These are phyloP conservation scores for Trypanosomatidae sp. DNA, from an alignment of 208 protist species.

Conservation along the genomic window DNA sequence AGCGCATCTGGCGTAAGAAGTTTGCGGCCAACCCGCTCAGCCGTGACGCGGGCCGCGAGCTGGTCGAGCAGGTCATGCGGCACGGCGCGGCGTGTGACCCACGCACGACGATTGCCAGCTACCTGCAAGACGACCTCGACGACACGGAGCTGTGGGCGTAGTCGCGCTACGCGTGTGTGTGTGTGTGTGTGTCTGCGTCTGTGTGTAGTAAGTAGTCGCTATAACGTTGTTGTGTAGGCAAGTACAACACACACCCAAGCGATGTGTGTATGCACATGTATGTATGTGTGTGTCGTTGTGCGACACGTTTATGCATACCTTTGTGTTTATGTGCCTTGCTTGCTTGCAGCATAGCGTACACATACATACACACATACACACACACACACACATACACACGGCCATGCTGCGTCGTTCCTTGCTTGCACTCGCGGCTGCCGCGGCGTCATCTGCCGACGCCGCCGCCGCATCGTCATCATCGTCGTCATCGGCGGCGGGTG, in stretches of 20 bases:
- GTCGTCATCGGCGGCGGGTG: background rate
- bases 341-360: background rate
- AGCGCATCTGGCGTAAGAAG: conserved; percentile 84
- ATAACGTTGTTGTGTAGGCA: background rate
- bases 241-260: background rate
- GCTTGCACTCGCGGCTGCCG: conserved; percentile 14
- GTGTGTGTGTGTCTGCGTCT: too few species aligned
- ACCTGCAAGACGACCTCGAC: conserved; percentile 70
- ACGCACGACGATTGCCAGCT: conserved; percentile 56
- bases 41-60: conserved; percentile 56
- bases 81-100: conserved; percentile 80
- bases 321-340: background rate
- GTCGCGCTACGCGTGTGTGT: background rate
- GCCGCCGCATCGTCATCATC: too few species aligned
- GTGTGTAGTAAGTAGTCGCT: background rate
- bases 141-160: conserved; percentile 84
- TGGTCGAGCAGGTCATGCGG: conserved; percentile 78
- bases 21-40: conserved; percentile 83
- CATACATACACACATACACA: background rate
- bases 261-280: background rate
- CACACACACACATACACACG: background rate
- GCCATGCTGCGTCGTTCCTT: conserved; percentile 2
- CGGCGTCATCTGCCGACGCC: conserved; percentile 13
- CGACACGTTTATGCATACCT: background rate
- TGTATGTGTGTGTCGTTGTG: background rate